A percentile compares a stretch with the other conserved stretches of the same genome.
These are phyloP conservation scores for Phytophthora podocarpi DNA, from an alignment of 352 stramenopile species.

Conservation along the genomic window DNA sequence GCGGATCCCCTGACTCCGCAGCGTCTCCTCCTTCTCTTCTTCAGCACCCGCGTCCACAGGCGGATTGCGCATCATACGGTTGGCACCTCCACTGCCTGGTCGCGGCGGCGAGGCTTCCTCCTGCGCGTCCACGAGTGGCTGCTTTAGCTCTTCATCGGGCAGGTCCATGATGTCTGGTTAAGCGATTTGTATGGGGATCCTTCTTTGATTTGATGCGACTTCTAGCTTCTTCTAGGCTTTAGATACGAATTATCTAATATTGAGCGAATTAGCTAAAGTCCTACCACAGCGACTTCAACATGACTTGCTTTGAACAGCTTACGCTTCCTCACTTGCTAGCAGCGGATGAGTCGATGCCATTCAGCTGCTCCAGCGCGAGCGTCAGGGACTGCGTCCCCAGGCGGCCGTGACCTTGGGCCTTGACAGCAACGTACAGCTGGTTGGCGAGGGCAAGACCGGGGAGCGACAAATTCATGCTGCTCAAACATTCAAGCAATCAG, in stretches of 20 bases:
- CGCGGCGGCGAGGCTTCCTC: conserved; percentile 9
- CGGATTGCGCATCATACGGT: conserved; percentile 25
- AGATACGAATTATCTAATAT: conserved; percentile 29
- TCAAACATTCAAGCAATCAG: conserved; percentile 2
- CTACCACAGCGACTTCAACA: conserved; percentile 25
- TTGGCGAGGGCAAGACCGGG: conserved; percentile 87
- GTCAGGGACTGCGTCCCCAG: conserved; percentile 89
- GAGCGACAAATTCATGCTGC: conserved; percentile 86
- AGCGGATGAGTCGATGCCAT: conserved; percentile 41
- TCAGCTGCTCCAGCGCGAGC: conserved; percentile 87
- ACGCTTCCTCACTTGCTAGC: conserved; percentile 13
- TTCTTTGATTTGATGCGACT: conserved; percentile 31
- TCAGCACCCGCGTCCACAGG: conserved; percentile 42
- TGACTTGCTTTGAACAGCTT: conserved; percentile 2
- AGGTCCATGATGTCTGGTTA: conserved; percentile 57
- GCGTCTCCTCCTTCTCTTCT: conserved; percentile 63
- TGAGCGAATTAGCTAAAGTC: conserved; percentile 19
- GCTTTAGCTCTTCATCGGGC: conserved; percentile 76
- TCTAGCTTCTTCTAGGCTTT: conserved; percentile 35
- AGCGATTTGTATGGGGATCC: conserved; percentile 15
- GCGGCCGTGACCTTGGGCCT: conserved; percentile 82
- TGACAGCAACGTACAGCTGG: conserved; percentile 87
- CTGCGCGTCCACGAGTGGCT: conserved; percentile 58
- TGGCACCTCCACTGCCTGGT: conserved; percentile 13
- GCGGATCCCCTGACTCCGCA: conserved; percentile 5